These are phyloP conservation scores for Brassica napus DNA, from an alignment of 345 rosid species.

Conservation along the genomic window DNA sequence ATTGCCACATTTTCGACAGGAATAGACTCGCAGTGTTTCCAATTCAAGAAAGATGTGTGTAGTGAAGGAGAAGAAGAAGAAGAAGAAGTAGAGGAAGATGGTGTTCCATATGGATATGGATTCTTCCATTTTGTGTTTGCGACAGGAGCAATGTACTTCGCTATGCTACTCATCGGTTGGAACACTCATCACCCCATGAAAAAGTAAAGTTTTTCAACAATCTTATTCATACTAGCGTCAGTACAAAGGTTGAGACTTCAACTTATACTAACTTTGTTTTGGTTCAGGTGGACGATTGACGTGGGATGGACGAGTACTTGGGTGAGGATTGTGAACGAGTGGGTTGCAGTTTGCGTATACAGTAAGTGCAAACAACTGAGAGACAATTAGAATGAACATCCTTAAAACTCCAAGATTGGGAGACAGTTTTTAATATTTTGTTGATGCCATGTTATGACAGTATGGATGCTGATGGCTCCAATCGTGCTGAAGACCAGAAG, in stretches of 20 bases:
- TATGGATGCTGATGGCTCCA: conserved; percentile 93
- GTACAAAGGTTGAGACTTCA: neutral
- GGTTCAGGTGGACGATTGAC: conserved; percentile 92
- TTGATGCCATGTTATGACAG: conserved; percentile 45
- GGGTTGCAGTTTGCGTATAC: conserved; percentile 94
- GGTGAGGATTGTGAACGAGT: conserved; percentile 89
- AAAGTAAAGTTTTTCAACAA: conserved; percentile 49
- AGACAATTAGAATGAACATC: conserved; percentile 13
- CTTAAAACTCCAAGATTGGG: neutral
- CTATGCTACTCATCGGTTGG: conserved; percentile 93
- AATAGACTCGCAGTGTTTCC: conserved; percentile 90
- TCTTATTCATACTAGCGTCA: neutral
- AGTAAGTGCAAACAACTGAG: conserved; percentile 50
- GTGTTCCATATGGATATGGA: conserved; percentile 90
- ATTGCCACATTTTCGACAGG: conserved; percentile 96
- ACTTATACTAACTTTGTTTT: neutral
- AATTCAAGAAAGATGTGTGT: conserved; percentile 55
- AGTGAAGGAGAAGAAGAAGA: conserved; percentile 39
- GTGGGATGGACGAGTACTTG: conserved; percentile 99
- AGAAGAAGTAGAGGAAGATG: conserved; percentile 48
- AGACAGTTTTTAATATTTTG: conserved; percentile 20
- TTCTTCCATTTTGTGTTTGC: conserved; percentile 98
- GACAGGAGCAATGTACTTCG: conserved; percentile 96
- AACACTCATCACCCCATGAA: conserved; percentile 80
- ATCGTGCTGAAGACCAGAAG: conserved; percentile 57